A percentile compares a stretch with the other conserved stretches of the same genome.
These are phyloP conservation scores for Chaetomiaceae sp. DNA, from an alignment of 2,329 filamentous ascomycete genomes.

Conservation along the genomic window DNA sequence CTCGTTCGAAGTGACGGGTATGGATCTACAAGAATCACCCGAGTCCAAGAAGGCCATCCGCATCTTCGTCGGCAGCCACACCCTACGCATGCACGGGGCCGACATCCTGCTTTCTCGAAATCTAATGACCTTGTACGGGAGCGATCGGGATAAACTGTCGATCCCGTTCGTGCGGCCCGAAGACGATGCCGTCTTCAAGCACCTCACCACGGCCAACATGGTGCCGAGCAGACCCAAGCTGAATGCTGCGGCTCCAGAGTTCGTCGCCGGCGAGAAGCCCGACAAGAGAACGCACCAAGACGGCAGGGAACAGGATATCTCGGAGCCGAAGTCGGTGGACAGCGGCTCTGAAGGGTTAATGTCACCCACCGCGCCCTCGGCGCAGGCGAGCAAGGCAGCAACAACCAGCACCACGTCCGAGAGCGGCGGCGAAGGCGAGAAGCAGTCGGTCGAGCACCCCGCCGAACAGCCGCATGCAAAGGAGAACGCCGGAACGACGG, in stretches of 20 bases:
- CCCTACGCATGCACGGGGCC: slow-evolving; percentile 76
- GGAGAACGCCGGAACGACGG: slow-evolving; percentile 24
- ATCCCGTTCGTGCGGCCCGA: slow-evolving; percentile 91
- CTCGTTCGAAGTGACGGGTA: slow-evolving; percentile 66
- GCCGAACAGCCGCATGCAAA: slow-evolving; percentile 25
- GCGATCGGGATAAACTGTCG: slow-evolving; percentile 78
- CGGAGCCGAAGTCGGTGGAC: slow-evolving; percentile 25
- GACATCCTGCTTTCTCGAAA: slow-evolving; percentile 92
- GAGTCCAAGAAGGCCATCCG: slow-evolving; percentile 61
- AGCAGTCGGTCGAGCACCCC: slow-evolving; percentile 25
- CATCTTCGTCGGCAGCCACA: slow-evolving; percentile 85
- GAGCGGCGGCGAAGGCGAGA: slow-evolving; percentile 40
- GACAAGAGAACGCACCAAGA: slow-evolving; percentile 19
- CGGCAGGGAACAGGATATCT: slow-evolving; percentile 17
- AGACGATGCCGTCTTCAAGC: slow-evolving; percentile 73
- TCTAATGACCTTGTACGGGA: slow-evolving; percentile 78
- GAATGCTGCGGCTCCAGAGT: slow-evolving; percentile 46
- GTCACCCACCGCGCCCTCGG: slow-evolving; percentile 33
- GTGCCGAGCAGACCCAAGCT: slow-evolving; percentile 51
- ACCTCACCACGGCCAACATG: slow-evolving; percentile 59
- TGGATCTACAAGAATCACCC: slow-evolving; percentile 43
- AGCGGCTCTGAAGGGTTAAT: slow-evolving; percentile 28
- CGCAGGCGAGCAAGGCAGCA: slow-evolving; percentile 29
- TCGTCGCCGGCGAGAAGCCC: slow-evolving; percentile 31
- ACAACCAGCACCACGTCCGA: slow-evolving; percentile 37